phyloP scores from a whole-genome alignment of 164 flowering plant species.

The Magnolia officinalis region DNA sequence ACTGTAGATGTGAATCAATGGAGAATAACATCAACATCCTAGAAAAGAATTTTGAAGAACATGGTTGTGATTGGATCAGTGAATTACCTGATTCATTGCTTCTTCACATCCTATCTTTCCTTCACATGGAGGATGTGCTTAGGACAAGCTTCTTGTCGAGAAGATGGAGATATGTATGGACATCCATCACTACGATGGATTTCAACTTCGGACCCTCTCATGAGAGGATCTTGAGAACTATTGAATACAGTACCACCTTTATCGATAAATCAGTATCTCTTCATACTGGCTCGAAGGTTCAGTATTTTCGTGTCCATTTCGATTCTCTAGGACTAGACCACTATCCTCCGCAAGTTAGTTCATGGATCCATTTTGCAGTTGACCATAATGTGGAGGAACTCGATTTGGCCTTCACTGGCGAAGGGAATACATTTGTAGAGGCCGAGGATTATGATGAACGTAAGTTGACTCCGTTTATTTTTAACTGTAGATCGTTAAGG shows the following conservation, averaged over 20 bases:
- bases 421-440: background rate
- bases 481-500: background rate
- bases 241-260: background rate
- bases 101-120: constrained; percentile 4
- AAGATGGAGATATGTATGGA: constrained; percentile 2
- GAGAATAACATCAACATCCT: too few relatives aligned
- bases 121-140: background rate
- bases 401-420: background rate
- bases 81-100: background rate
- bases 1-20: too few relatives aligned
- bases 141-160: constrained; percentile 3
- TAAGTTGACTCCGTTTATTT: background rate
- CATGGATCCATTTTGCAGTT: background rate
- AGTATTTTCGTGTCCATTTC: background rate
- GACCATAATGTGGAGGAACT: background rate
- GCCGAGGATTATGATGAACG: background rate
- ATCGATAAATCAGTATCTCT: background rate
- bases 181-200: background rate
- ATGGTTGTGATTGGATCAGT: background rate
- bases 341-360: background rate
- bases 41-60: too few relatives aligned
- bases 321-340: background rate
- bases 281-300: background rate
- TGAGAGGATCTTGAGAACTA: background rate
- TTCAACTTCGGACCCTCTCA: background rate